Base-by-base conservation (phyloP, 1,284 basidiomycete genomes). In the Pterula multifida region DNA sequence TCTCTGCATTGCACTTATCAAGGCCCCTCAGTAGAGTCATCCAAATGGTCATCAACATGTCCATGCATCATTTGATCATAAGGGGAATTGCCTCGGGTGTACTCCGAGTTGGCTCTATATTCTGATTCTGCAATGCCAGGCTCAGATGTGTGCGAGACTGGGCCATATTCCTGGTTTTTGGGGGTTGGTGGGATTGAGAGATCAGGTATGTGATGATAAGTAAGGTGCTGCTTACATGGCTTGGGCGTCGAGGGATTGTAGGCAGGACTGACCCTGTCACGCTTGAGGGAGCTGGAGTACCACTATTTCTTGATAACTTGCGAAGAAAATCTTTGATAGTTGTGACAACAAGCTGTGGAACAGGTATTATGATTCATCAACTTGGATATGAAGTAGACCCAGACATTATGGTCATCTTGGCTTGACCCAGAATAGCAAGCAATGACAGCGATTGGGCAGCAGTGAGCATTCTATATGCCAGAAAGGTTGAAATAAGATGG, bases 371-470 rank as follows among this genome's bases (percentile, higher is more conserved):
- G 50, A 49, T 44, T n/a, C n/a, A n/a, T n/a, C n/a, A n/a, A n/a
- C n/a, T n/a, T n/a, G 42, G 35, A 24, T 22, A 24, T n/a, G 46
- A 19, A 13, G 22, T 22, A 23, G 19, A 28, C n/a, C 66, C 80
- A 53, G 55, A 88, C 85, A 55, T 71, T 73, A 59, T 90, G 87
- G 60, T 90, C 86, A 52, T 90, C 86, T 49, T 76, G 70, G 48
- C 81, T 83, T 44, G 84, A 85, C 23, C 86, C 86, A n/a, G 85
- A 87, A 63, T 86, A 89, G 54, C 79, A 83, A 9, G 78, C 86
- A 28, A 78, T 78, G n/a, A 89, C 67, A 3, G 79, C 86, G 53
- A 90, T 85, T 1, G 86, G 86, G 60, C 83, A 85, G 57, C 83
- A 84, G 22, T 76, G 79, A n/a, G 82, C 84, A 54, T 85, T 88